Base-by-base conservation (phyloP, 352 stramenopile genomes). In the Phytophthora vignae region DNA sequence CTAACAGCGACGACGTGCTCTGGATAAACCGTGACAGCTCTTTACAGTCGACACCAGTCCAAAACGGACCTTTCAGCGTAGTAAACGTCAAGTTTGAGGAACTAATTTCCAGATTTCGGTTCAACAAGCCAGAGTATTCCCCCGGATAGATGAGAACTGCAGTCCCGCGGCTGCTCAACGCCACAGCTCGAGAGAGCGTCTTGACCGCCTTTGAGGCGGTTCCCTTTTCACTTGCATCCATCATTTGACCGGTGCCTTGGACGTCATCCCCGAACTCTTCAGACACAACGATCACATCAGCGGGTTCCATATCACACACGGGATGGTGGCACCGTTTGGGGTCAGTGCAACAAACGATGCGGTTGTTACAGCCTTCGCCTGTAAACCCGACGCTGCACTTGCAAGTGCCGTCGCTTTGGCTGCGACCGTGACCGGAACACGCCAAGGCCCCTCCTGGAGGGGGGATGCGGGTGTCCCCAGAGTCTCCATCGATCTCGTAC, bases 361-460 rank as follows among this genome's bases (percentile, higher is more conserved):
- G 76, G 50, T 90, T 92, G 57, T 69, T 90, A 59, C 86, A 93
- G 14, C 64, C 81, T 77, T 93, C 86, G 0, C 86, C 83, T 4
- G 79, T 90, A 64, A 92, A 91, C 7, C 86, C 86, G n/a, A 90
- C 80, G 33, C 72, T 92, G 57, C 86, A 93, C 15, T 62, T 74
- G 40, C 86, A 93, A 2, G 22, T 67, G 5, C 84, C 84, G 36
- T 76, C 55, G 10, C 59, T 74, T 36, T 69, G 73, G 21, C 48
- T 57, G 3, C 72, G 59, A 0, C 86, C 86, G 22, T 79, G 86
- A 14, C 77, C 69, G 0, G 74, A 84, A 29, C 86, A 93, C 6
- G 71, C 48, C 9, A 49, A 48, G 3, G 3, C 60, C 0, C 67
- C 31, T 22, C 63, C 64, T n/a, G 84, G 82, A 2, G 79, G 60